phyloP scores from a whole-genome alignment of 1,284 basidiomycete genomes.

The Athelia psychrophila region DNA sequence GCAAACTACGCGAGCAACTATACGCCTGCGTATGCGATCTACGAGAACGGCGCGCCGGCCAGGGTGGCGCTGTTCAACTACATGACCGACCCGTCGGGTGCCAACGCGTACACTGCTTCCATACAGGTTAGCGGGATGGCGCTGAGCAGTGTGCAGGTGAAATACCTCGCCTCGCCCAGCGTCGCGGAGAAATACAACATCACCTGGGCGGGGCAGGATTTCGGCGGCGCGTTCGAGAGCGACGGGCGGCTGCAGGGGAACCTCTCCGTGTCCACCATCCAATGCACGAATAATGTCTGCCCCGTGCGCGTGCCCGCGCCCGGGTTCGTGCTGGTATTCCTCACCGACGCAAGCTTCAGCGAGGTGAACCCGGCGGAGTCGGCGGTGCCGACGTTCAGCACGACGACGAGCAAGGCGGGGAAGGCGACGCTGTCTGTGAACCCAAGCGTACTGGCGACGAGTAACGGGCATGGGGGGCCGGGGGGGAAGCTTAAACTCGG shows the following conservation, averaged over 20 bases:
- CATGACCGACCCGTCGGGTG: slow-evolving; percentile 35
- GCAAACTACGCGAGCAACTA: slow-evolving; percentile 32
- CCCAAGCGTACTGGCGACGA: slow-evolving; percentile 24
- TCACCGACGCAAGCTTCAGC: slow-evolving; percentile 34
- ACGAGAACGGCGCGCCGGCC: slow-evolving; percentile 40
- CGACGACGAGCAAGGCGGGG: slow-evolving; percentile 31
- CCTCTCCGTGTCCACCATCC: slow-evolving; percentile 35
- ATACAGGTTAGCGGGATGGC: slow-evolving; percentile 33
- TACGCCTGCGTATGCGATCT: slow-evolving; percentile 52
- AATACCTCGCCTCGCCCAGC: slow-evolving; percentile 34
- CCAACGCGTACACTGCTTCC: slow-evolving; percentile 31
- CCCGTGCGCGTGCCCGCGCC: slow-evolving; percentile 49
- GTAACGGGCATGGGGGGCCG: slow-evolving; percentile 23
- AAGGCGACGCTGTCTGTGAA: slow-evolving; percentile 29
- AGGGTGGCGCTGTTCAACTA: slow-evolving; percentile 54
- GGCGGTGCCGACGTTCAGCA: slow-evolving; percentile 37
- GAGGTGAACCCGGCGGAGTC: slow-evolving; percentile 29
- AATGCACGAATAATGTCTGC: slow-evolving; percentile 43
- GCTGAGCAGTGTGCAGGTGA: slow-evolving; percentile 33
- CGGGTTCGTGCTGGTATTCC: slow-evolving; percentile 52
- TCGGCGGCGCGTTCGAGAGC: slow-evolving; percentile 46
- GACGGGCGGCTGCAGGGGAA: slow-evolving; percentile 48
- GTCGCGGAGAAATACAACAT: slow-evolving; percentile 52
- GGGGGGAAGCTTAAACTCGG: slow-evolving; percentile 4
- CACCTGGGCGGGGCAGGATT: slow-evolving; percentile 47